Evolutionary conservation across 2,329 filamentous ascomycete species (phyloP), one percentile per base, ranked within the genome.

Genomic region (Trichoderma atroviride): DNA sequence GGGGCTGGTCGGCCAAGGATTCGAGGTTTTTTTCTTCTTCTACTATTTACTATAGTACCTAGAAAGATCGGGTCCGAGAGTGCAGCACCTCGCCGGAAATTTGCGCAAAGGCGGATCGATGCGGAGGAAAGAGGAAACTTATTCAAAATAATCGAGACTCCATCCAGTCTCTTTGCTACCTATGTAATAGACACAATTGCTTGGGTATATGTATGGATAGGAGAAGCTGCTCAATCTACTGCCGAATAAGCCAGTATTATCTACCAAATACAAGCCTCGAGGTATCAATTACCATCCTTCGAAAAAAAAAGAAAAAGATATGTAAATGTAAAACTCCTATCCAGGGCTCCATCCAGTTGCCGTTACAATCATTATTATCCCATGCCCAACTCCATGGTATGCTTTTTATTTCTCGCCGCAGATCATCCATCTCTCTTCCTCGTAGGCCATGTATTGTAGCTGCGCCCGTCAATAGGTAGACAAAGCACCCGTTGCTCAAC

Each of bases 301-400:
- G 31, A 33, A 27, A 65, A 37, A 16, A 31, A 24, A 31, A n/a
- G n/a, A 57, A 43, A n/a, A 43, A n/a, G 37, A 19, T 2, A 19
- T 43, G 40, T 43, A 43, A 43, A 31, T 35, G 10, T 27, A 16
- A 50, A 62, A 47, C 5, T 16, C 47, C 27, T 27, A 31, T 13
- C 60, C n/a, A 35, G 11, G 24, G 52, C 22, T 40, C 50, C 47
- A n/a, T 57, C 53, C 62, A n/a, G 62, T 57, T 65, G 52, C 62
- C 62, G 27, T 65, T 47, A 35, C 35, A 65, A 47, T 57, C 52
- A 65, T 65, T 35, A 57, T 33, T 43, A 13, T 56, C 33, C 19
- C 53, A 65, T 65, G 37, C 52, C 62, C 53, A 65, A 65, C 62
- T 65, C 62, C 62, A 6, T 47, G 62, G 52, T 56, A 57, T 65